These are phyloP conservation scores for Colletotrichum spinosum DNA, from an alignment of 2,329 filamentous ascomycete species.

Conservation along the genomic window DNA sequence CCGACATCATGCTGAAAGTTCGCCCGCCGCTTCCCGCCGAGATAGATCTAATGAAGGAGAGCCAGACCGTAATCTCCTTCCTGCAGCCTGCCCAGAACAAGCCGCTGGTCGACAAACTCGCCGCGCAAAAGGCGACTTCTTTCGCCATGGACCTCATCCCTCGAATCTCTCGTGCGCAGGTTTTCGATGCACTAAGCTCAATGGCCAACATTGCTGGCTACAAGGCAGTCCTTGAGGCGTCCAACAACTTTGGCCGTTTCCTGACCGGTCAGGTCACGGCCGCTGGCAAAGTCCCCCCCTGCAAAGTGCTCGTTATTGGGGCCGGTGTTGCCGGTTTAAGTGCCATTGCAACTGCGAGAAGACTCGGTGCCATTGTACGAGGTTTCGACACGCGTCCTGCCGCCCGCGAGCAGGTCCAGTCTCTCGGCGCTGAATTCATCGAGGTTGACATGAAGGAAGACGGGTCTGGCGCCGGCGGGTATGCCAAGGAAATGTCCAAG, in stretches of 20 bases:
- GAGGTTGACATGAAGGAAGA: conserved; percentile 89
- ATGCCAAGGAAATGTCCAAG: conserved; percentile 94
- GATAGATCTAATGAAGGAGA: conserved; percentile 73
- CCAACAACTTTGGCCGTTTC: conserved; percentile 89
- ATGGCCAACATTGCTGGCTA: conserved; percentile 97
- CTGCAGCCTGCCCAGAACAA: conserved; percentile 86
- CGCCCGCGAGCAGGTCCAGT: conserved; percentile 89
- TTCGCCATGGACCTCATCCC: conserved; percentile 97
- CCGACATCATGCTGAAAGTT: conserved; percentile 87
- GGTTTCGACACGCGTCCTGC: conserved; percentile 93
- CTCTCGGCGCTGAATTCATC: conserved; percentile 88
- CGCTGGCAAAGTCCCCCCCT: conserved; percentile 89
- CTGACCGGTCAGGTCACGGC: conserved; percentile 91
- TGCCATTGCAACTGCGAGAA: conserved; percentile 86
- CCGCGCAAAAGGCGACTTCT: conserved; percentile 75
- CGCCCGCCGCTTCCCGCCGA: conserved; percentile 79
- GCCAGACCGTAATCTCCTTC: conserved; percentile 83
- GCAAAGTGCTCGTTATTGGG: conserved; percentile 90
- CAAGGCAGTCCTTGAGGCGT: conserved; percentile 90
- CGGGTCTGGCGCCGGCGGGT: conserved; percentile 85
- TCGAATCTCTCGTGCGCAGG: conserved; percentile 87
- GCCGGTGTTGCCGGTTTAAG: conserved; percentile 90
- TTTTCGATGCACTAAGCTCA: conserved; percentile 88
- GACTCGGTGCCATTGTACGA: conserved; percentile 89
- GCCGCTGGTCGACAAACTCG: conserved; percentile 78